phyloP scores from a whole-genome alignment of 495 filamentous ascomycete species.

The Copromyces sp. region DNA sequence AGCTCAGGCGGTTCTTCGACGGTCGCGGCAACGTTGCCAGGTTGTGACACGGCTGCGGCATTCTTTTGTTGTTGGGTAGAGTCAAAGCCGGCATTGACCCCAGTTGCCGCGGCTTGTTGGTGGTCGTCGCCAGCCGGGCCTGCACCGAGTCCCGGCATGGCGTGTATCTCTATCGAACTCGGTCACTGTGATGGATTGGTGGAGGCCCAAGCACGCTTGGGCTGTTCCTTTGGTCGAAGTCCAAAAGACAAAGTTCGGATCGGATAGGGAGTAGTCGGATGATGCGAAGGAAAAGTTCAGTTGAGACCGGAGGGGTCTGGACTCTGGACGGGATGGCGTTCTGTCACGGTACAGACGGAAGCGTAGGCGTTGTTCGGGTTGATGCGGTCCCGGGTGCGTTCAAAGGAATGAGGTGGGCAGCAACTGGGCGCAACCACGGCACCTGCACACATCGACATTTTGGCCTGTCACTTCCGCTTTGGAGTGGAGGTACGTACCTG shows the following conservation, averaged over 20 bases:
- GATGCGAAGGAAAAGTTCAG: neutral
- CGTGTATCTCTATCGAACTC: neutral
- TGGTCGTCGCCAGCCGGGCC: conserved; percentile 17
- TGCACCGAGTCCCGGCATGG: conserved; percentile 17
- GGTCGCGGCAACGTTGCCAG: conserved; percentile 16
- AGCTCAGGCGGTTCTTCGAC: conserved; percentile 30
- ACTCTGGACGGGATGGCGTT: neutral
- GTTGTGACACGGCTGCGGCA: neutral
- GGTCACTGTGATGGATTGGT: neutral
- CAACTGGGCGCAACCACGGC: neutral
- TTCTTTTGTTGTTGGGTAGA: neutral
- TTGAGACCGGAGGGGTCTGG: neutral
- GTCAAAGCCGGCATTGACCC: neutral
- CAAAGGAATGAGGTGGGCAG: neutral
- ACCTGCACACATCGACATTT: neutral
- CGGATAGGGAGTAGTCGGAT: neutral
- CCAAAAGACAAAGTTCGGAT: neutral
- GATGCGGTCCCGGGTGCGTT: neutral
- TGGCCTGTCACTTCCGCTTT: neutral
- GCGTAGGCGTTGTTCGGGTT: neutral
- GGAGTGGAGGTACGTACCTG: neutral
- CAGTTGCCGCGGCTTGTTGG: neutral
- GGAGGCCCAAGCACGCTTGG: neutral
- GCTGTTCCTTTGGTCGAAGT: neutral
- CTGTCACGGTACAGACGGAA: neutral